Evolutionary conservation across 768 basidiomycete genomes (phyloP).

Genomic region (Pleurotus cornucopiae): DNA sequence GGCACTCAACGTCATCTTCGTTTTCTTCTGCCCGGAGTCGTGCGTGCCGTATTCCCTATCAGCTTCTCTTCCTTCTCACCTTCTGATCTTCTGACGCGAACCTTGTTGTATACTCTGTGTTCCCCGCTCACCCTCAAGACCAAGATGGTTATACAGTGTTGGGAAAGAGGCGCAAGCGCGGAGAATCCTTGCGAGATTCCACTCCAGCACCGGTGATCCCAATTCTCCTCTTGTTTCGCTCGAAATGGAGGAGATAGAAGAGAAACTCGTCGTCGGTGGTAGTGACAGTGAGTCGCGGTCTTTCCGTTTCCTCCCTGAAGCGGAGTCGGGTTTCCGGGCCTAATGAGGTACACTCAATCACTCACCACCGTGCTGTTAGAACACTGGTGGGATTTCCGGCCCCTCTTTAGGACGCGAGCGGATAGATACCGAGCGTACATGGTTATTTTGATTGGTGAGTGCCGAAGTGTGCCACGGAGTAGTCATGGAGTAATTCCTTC

Average conservation of each 20-base stretch:
- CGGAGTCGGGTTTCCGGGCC: not conserved
- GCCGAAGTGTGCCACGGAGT: not conserved
- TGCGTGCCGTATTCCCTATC: slow-evolving; percentile 17
- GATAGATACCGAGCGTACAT: slow-evolving; percentile 46
- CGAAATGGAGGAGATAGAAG: slow-evolving; percentile 51
- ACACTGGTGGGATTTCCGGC: slow-evolving; percentile 52
- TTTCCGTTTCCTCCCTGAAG: not conserved
- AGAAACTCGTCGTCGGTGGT: slow-evolving; percentile 43
- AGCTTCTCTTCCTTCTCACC: not conserved
- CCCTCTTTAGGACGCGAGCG: slow-evolving; percentile 40
- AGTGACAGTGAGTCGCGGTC: slow-evolving; percentile 31
- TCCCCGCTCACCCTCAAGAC: slow-evolving; percentile 22
- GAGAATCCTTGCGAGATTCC: slow-evolving; percentile 40
- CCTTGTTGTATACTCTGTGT: not conserved
- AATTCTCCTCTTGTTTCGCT: slow-evolving; percentile 48
- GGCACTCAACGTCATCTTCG: slow-evolving; percentile 39
- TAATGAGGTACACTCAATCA: not conserved
- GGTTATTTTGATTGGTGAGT: slow-evolving; percentile 44
- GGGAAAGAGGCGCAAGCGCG: slow-evolving; percentile 40
- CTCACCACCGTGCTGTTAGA: slow-evolving; percentile 19
- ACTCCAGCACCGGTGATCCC: slow-evolving; percentile 39
- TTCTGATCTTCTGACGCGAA: not conserved
- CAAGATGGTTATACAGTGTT: slow-evolving; percentile 48
- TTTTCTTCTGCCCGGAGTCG: slow-evolving; percentile 51
- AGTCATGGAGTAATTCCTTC: not conserved